These are phyloP conservation scores for Botrytis aclada DNA, from an alignment of 2,329 filamentous ascomycete genomes.

Conservation along the genomic window DNA sequence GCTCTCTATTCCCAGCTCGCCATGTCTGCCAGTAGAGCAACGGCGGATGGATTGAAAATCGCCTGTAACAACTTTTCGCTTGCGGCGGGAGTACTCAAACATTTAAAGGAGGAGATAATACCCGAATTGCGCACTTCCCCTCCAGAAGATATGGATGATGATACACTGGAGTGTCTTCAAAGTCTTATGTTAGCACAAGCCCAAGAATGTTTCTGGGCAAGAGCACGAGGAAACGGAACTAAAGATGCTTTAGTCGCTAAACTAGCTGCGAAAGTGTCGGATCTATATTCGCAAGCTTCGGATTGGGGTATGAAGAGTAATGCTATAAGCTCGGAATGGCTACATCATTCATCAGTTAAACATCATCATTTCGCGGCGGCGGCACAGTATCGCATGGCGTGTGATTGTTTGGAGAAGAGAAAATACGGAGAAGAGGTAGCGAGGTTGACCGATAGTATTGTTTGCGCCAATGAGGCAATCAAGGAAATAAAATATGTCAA, in stretches of 20 bases:
- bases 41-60: constrained; percentile 77
- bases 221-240: constrained; percentile 88
- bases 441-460: constrained; percentile 74
- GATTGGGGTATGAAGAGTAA: constrained; percentile 87
- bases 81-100: constrained; percentile 76
- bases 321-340: constrained; percentile 89
- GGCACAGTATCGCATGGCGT: constrained; percentile 86
- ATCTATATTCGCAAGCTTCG: constrained; percentile 80
- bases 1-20: constrained; percentile 93
- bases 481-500: constrained; percentile 82
- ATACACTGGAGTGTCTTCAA: constrained; percentile 79
- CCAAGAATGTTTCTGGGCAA: constrained; percentile 98
- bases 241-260: constrained; percentile 92
- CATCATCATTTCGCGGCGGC: constrained; percentile 96
- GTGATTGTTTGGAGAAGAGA: constrained; percentile 87
- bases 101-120: constrained; percentile 73
- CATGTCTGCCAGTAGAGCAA: constrained; percentile 71
- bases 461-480: constrained; percentile 80
- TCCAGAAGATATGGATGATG: constrained; percentile 92
- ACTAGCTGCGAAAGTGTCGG: constrained; percentile 84
- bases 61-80: constrained; percentile 89
- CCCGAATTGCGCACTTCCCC: constrained; percentile 80
- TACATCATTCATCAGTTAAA: constrained; percentile 95
- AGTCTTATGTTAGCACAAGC: constrained; percentile 86
- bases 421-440: constrained; percentile 96